phyloP scores from a whole-genome alignment of 208 protist species.

The Zelonia costaricensis region DNA sequence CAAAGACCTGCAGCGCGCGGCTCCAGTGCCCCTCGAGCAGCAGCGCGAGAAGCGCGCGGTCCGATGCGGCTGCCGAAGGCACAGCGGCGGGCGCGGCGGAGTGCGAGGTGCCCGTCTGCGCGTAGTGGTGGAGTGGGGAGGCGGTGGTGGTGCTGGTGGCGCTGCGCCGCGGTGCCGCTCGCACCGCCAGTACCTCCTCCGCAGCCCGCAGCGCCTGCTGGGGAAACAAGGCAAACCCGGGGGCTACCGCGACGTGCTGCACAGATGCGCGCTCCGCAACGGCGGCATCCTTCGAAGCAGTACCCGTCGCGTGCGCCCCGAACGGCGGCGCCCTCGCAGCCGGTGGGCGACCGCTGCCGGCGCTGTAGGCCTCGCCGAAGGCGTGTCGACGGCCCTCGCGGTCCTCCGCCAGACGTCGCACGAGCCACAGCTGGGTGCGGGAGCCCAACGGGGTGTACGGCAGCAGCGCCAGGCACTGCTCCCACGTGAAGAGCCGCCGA shows the following conservation, averaged over 20 bases:
- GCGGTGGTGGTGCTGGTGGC: slow-evolving; percentile 2
- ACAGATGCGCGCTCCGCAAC: no score
- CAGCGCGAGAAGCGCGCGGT: slow-evolving; percentile 41
- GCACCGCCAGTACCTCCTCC: slow-evolving; percentile 5
- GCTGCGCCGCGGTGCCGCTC: slow-evolving; percentile 2
- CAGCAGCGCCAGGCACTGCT: slow-evolving; percentile 61
- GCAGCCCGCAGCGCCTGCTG: slow-evolving; percentile 10
- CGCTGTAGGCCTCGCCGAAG: slow-evolving; percentile 6
- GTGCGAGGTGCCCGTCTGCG: not conserved
- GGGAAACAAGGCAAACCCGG: slow-evolving; percentile 8
- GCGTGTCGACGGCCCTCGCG: slow-evolving; percentile 26
- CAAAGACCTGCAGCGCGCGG: slow-evolving; percentile 41
- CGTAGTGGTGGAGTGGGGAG: slow-evolving; percentile 3
- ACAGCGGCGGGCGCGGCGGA: not conserved
- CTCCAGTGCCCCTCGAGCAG: slow-evolving; percentile 60
- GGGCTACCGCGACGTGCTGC: not conserved
- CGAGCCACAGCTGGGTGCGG: slow-evolving; percentile 43
- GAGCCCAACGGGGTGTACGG: slow-evolving; percentile 60
- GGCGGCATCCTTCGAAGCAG: no score
- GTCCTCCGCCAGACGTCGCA: slow-evolving; percentile 57
- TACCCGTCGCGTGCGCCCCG: not conserved
- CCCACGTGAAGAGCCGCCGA: slow-evolving; percentile 39
- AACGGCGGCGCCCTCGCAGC: no score
- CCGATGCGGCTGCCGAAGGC: no score
- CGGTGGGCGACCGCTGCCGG: no score